phyloP scores from a whole-genome alignment of 805 yeast species.

The Saccharomycopsis fibuligera region DNA sequence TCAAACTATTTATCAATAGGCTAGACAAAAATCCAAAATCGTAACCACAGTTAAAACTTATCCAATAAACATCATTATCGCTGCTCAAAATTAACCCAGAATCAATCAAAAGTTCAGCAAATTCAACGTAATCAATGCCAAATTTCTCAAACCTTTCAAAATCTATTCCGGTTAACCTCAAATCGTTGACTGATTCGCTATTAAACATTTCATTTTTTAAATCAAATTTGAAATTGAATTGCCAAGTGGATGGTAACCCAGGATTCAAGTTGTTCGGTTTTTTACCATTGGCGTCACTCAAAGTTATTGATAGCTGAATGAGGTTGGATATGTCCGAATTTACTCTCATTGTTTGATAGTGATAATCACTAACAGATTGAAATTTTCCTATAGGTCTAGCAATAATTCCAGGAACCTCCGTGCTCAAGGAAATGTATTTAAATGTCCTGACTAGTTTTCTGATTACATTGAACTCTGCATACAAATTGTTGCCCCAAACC shows the following conservation, averaged over 20 bases:
- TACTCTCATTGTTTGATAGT: conserved; percentile 88
- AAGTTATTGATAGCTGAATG: conserved; percentile 78
- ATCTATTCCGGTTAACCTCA: conserved; percentile 78
- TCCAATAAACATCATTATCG: conserved; percentile 64
- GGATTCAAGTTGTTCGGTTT: conserved; percentile 44
- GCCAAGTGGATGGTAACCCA: conserved; percentile 78
- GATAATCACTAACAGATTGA: conserved; percentile 84
- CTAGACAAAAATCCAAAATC: conserved; percentile 87
- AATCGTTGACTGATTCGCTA: conserved; percentile 72
- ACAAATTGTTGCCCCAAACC: conserved; percentile 68
- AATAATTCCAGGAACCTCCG: conserved; percentile 93
- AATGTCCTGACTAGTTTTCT: conserved; percentile 52
- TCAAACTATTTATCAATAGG: conserved; percentile 61
- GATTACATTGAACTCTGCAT: conserved; percentile 57
- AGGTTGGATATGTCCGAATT: conserved; percentile 83
- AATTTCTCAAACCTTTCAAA: conserved; percentile 63
- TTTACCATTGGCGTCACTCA: conserved; percentile 63
- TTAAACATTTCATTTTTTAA: conserved; percentile 76
- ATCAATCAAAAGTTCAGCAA: conserved; percentile 78
- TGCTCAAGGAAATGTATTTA: conserved; percentile 63
- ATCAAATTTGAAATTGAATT: conserved; percentile 85
- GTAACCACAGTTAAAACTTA: conserved; percentile 89
- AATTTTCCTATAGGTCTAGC: conserved; percentile 95
- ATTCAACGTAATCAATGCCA: conserved; percentile 75
- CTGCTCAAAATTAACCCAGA: conserved; percentile 75